Evolutionary conservation across 176 grass and related monocot genomes (phyloP).

Genomic region (Musa troglodytarum): DNA sequence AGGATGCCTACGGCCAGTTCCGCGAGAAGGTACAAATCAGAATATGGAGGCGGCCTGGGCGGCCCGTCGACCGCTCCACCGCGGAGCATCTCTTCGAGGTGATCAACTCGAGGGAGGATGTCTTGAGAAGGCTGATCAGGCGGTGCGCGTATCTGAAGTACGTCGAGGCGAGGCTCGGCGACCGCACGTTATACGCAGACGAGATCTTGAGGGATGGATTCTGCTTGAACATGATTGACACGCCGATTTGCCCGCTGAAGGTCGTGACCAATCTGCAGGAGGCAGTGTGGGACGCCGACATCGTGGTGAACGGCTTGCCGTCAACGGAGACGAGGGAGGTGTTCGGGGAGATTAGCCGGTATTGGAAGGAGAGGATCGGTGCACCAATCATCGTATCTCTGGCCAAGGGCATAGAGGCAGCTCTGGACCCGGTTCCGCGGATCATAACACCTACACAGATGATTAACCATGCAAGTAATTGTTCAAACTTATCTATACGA

Average conservation of each 20-base stretch:
- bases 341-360: slow-evolving; percentile 69
- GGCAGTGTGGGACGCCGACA: slow-evolving; percentile 95
- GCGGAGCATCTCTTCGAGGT: slow-evolving; percentile 83
- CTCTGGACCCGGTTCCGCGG: slow-evolving; percentile 65
- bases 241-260: slow-evolving; percentile 88
- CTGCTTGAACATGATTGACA: slow-evolving; percentile 98
- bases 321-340: slow-evolving; percentile 89
- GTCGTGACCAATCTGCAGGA: slow-evolving; percentile 97
- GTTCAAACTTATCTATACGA: background rate
- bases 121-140: slow-evolving; percentile 64
- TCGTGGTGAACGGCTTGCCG: slow-evolving; percentile 84
- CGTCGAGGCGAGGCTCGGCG: slow-evolving; percentile 75
- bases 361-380: slow-evolving; percentile 87
- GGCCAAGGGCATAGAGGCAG: slow-evolving; percentile 89
- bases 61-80: slow-evolving; percentile 71
- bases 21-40: slow-evolving; percentile 84
- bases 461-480: slow-evolving; percentile 82
- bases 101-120: slow-evolving; percentile 91
- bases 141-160: slow-evolving; percentile 93
- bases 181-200: slow-evolving; percentile 78
- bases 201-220: slow-evolving; percentile 92
- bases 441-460: slow-evolving; percentile 97
- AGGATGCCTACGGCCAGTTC: slow-evolving; percentile 88
- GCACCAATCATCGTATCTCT: slow-evolving; percentile 70
- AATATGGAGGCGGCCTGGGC: slow-evolving; percentile 75